Percentiles rank a stretch among this genome's conserved stretches.
Conservation (phyloP, 1,139 yeast species). For the Petasospora fabianii region DNA sequence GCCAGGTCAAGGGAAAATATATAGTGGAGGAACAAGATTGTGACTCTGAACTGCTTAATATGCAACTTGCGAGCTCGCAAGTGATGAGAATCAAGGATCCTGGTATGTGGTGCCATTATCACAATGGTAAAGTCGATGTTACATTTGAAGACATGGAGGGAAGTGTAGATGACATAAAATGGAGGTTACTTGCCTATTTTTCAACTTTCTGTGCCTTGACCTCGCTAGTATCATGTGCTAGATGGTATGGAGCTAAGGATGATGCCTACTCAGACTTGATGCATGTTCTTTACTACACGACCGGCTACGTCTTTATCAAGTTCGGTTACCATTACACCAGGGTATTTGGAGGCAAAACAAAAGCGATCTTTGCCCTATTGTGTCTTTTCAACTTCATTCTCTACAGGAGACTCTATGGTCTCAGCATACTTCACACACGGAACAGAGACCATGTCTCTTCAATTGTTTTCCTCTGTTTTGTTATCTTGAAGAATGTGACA, state of each 20-base stretch:
- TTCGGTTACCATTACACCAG: neutral
- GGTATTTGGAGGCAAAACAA: neutral
- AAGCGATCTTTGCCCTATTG: neutral
- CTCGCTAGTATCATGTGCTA: neutral
- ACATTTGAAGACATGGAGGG: conserved; percentile 1
- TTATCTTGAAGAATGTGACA: neutral
- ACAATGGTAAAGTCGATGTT: conserved; percentile 1
- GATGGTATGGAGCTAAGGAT: neutral
- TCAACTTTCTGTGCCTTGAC: neutral
- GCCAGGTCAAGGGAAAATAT: neutral
- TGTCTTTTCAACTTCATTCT: neutral
- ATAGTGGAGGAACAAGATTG: neutral
- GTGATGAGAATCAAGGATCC: conserved; percentile 1
- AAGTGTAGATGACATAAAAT: neutral
- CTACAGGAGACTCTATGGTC: neutral
- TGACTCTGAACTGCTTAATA: conserved; percentile 1
- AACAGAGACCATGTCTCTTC: neutral
- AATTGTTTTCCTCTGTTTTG: neutral
- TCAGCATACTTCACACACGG: neutral
- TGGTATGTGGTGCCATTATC: conserved; percentile 4
- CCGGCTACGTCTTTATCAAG: neutral
- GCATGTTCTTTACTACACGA: neutral
- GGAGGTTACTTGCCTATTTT: too few relatives aligned
- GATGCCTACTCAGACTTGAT: neutral
- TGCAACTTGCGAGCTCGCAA: neutral